phyloP scores from a whole-genome alignment of 129 eudicot genomes.

The Helianthus annuus region HanXRQr2.0-SUNRISE NC_035443.2:143003381-143003880 shows the following conservation, averaged over 20 bases:
- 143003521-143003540: slow-evolving; percentile 74
- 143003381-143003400: too few species aligned
- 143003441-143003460: not conserved
- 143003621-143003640: slow-evolving; percentile 1
- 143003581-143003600: slow-evolving; percentile 86
- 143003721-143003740: slow-evolving; percentile 66
- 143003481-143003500: slow-evolving; percentile 87
- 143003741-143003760: slow-evolving; percentile 57
- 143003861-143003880: slow-evolving; percentile 53
- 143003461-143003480: slow-evolving; percentile 69
- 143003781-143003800: slow-evolving; percentile 86
- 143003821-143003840: slow-evolving; percentile 65
- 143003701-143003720: slow-evolving; percentile 81
- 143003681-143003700: slow-evolving; percentile 79
- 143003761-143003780: slow-evolving; percentile 74
- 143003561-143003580: slow-evolving; percentile 92
- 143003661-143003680: slow-evolving; percentile 44
- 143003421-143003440: too few species aligned
- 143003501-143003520: slow-evolving; percentile 66
- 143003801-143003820: slow-evolving; percentile 88
- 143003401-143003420: too few species aligned
- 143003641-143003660: not conserved
- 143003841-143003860: slow-evolving; percentile 68
- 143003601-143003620: slow-evolving; percentile 1
- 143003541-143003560: slow-evolving; percentile 70